These are phyloP conservation scores for Xylariaceae sp. DNA, from an alignment of 2,329 filamentous ascomycete genomes.

Conservation along the genomic window DNA sequence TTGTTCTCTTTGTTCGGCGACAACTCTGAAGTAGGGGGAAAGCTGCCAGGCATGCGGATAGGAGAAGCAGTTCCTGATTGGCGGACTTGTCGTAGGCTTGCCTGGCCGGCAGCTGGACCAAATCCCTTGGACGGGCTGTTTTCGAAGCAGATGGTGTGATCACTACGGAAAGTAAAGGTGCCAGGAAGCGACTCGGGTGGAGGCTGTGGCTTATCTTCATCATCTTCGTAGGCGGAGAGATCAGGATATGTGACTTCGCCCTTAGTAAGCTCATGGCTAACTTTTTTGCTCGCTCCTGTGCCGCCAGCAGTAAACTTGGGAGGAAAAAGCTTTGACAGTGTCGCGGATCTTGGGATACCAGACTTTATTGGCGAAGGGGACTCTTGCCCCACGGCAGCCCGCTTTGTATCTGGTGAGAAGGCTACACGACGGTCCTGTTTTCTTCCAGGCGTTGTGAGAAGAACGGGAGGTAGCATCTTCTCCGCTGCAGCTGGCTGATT, in stretches of 20 bases:
- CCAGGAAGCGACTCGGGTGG: conserved; percentile 55
- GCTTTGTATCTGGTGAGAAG: conserved; percentile 76
- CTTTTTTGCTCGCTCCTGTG: conserved; percentile 30
- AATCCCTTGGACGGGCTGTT: conserved; percentile 58
- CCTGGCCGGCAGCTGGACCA: conserved; percentile 63
- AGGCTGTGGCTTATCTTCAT: conserved; percentile 30
- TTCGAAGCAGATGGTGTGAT: conserved; percentile 68
- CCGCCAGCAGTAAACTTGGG: conserved; percentile 45
- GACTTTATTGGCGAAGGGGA: conserved; percentile 65
- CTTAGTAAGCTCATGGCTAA: conserved; percentile 35
- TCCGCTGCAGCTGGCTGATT: conserved; percentile 50
- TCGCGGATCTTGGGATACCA: conserved; percentile 51
- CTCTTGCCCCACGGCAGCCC: conserved; percentile 51
- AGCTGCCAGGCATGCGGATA: conserved; percentile 61
- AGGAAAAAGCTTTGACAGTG: conserved; percentile 45
- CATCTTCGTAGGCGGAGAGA: conserved; percentile 50
- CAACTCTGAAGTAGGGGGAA: conserved; percentile 47
- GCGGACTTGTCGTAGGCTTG: conserved; percentile 66
- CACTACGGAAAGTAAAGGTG: conserved; percentile 70
- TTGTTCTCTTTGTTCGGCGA: conserved; percentile 47
- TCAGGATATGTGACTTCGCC: conserved; percentile 60
- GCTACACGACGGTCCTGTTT: conserved; percentile 76
- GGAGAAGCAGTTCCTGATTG: conserved; percentile 55
- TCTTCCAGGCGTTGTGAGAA: conserved; percentile 71
- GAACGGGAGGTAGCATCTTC: conserved; percentile 59